Evolutionary conservation across 2,329 filamentous ascomycete species (phyloP).

Genomic region (Colletotrichum lini): DNA sequence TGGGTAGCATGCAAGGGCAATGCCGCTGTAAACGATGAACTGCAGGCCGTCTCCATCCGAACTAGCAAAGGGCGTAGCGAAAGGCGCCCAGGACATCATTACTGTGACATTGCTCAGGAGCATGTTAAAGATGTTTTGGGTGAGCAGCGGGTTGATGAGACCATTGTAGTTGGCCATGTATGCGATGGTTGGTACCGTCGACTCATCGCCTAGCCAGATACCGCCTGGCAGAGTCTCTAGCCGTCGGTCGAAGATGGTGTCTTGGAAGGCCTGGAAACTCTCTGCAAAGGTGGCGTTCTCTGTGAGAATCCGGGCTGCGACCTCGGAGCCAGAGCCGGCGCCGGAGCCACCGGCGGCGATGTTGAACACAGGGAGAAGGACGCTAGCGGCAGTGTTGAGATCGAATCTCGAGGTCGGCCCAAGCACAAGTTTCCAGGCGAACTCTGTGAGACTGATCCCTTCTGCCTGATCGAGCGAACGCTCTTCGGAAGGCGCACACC

Average conservation of each 20-base stretch:
- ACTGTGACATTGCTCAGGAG: constrained; percentile 79
- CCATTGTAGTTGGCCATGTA: constrained; percentile 76
- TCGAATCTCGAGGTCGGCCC: constrained; percentile 55
- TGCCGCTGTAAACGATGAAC: constrained; percentile 84
- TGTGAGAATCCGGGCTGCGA: constrained; percentile 18
- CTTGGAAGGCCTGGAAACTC: constrained; percentile 77
- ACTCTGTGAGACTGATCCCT: constrained; percentile 55
- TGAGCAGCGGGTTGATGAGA: constrained; percentile 70
- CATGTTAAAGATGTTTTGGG: constrained; percentile 77
- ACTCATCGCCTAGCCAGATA: constrained; percentile 79
- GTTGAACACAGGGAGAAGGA: constrained; percentile 57
- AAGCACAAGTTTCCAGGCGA: constrained; percentile 55
- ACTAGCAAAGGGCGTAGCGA: constrained; percentile 80
- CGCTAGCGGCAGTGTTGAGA: constrained; percentile 31
- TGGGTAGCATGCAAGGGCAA: constrained; percentile 84
- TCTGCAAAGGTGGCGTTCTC: constrained; percentile 61
- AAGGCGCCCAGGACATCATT: constrained; percentile 78
- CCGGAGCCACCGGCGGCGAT: constrained; percentile 44
- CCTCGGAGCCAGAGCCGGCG: constrained; percentile 43
- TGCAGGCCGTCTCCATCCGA: constrained; percentile 80
- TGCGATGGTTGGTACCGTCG: constrained; percentile 74
- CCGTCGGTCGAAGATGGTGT: constrained; percentile 74
- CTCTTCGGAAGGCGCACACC: constrained; percentile 67
- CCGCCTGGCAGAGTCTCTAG: constrained; percentile 82
- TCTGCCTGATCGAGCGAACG: constrained; percentile 58